Conservation (phyloP, 805 yeast species). For the Saturnispora mendoncae region DNA sequence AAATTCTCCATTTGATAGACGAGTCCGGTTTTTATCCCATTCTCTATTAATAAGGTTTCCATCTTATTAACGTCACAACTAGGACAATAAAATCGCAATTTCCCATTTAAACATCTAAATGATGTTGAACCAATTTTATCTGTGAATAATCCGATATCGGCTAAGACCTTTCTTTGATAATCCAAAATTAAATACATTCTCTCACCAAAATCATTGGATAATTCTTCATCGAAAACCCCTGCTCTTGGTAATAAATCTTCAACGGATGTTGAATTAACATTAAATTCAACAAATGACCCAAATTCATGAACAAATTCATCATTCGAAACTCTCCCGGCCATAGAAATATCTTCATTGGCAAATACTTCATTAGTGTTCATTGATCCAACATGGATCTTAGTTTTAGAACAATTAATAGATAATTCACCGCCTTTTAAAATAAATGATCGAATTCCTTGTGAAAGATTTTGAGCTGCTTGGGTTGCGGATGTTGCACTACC, state of each 20-base stretch:
- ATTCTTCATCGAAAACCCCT: conserved; percentile 21
- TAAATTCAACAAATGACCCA: conserved; percentile 56
- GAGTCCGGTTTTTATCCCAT: conserved; percentile 39
- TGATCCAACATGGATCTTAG: conserved; percentile 15
- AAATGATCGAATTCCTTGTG: conserved; percentile 37
- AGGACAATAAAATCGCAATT: conserved; percentile 49
- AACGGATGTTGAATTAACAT: conserved; percentile 26
- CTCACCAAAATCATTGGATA: conserved; percentile 9
- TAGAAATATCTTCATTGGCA: conserved; percentile 26
- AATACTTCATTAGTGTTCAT: conserved; percentile 19
- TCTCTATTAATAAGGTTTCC: conserved; percentile 47
- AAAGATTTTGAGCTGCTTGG: conserved; percentile 52
- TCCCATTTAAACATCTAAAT: conserved; percentile 32
- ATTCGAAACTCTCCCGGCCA: conserved; percentile 30
- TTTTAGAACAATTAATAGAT: conserved; percentile 16
- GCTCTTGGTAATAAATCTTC: conserved; percentile 16
- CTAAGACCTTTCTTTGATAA: conserved; percentile 15
- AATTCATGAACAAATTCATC: conserved; percentile 16
- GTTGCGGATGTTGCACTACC: conserved; percentile 32
- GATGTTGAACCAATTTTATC: conserved; percentile 31
- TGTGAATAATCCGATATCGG: conserved; percentile 19
- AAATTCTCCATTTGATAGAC: conserved; percentile 7
- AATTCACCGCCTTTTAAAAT: conserved; percentile 28
- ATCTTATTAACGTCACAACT: conserved; percentile 55
- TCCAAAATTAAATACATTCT: conserved; percentile 13